phyloP scores from a whole-genome alignment of 2,329 filamentous ascomycete species.

The Penicillium sumatraense region DNA sequence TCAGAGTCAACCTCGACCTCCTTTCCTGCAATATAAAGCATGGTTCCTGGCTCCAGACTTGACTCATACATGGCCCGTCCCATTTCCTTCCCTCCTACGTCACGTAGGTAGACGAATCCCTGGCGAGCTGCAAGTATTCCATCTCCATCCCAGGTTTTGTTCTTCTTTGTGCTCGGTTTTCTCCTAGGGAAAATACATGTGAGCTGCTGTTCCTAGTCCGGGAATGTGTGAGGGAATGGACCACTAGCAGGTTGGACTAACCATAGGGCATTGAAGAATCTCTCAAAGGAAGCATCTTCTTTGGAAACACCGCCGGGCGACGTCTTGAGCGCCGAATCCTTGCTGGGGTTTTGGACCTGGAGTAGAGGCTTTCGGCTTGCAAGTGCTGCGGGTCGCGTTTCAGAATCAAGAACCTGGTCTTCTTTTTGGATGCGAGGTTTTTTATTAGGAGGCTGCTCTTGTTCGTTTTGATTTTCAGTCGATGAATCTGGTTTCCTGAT shows the following conservation, averaged over 20 bases:
- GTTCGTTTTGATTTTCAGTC: conserved; percentile 34
- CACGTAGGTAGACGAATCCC: conserved; percentile 64
- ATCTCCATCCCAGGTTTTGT: conserved; percentile 79
- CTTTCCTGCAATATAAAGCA: conserved; percentile 67
- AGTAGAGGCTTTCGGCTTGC: conserved; percentile 36
- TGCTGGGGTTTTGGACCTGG: conserved; percentile 34
- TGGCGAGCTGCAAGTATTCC: conserved; percentile 63
- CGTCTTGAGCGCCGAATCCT: conserved; percentile 12
- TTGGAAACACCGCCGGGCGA: neutral
- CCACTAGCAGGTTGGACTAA: conserved; percentile 27
- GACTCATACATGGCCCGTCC: conserved; percentile 61
- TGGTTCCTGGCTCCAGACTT: conserved; percentile 63
- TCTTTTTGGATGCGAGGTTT: conserved; percentile 37
- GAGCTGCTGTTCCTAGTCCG: neutral
- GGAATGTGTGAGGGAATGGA: neutral
- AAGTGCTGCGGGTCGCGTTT: conserved; percentile 12
- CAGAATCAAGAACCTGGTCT: conserved; percentile 10
- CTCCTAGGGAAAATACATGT: conserved; percentile 53
- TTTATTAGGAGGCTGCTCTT: neutral
- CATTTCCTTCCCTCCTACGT: conserved; percentile 67
- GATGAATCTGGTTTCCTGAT: conserved; percentile 41
- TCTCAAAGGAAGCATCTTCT: conserved; percentile 30
- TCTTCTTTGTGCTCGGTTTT: conserved; percentile 72
- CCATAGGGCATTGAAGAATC: conserved; percentile 55
- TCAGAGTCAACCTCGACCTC: conserved; percentile 70